A percentile compares a stretch with the other conserved stretches of the same genome.
Conservation (phyloP, 2,329 filamentous ascomycete genomes). For the Aspergillus persii region DNA sequence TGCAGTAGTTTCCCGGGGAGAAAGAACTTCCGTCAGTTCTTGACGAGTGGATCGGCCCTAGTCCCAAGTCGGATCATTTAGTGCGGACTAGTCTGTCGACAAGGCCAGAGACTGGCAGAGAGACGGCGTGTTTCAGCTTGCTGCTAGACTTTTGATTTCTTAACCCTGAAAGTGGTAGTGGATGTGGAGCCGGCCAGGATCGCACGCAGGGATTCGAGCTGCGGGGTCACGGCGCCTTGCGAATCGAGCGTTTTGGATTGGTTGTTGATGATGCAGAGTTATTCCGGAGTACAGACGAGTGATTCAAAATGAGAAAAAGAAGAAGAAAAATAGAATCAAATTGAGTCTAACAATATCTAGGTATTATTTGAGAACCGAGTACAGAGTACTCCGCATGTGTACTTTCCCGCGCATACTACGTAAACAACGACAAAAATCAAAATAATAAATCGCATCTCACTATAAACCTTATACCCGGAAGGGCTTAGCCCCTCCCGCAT, state of each 20-base stretch:
- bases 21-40: neutral
- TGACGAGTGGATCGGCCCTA: neutral
- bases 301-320: too few species aligned
- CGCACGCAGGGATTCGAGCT: conserved; percentile 33
- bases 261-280: neutral
- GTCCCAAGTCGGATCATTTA: neutral
- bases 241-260: neutral
- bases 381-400: too few species aligned
- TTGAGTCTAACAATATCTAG: too few species aligned
- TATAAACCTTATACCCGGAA: conserved; percentile 8
- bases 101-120: neutral
- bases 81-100: neutral
- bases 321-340: too few species aligned
- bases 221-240: conserved; percentile 20
- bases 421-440: neutral
- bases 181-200: conserved; percentile 29
- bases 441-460: conserved; percentile 8
- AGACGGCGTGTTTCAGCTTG: conserved; percentile 30
- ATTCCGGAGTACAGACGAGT: too few species aligned
- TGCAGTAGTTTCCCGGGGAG: neutral
- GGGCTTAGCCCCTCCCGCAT: conserved; percentile 1
- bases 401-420: too few species aligned
- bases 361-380: too few species aligned
- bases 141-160: conserved; percentile 21
- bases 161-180: conserved; percentile 33